Percentiles rank a stretch among this genome's conserved stretches.
Evolutionary conservation across 306 rosid genomes (phyloP).

Genomic region (Vigna radiata): DNA sequence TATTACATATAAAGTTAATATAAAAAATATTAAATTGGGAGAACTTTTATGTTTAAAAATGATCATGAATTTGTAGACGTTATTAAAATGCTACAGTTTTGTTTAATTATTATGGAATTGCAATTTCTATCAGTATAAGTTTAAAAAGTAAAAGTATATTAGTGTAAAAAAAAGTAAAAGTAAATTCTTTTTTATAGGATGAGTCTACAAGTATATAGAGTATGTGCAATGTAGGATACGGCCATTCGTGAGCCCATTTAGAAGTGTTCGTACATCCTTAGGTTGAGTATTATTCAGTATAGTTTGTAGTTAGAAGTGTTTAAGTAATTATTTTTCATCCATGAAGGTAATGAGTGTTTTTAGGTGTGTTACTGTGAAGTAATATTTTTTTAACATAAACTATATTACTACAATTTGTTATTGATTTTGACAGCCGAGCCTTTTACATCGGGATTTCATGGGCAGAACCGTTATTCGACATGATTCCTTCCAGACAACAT

Average conservation of each 20-base stretch:
- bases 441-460: constrained; percentile 50
- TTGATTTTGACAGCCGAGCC: constrained; percentile 61
- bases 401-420: constrained; percentile 15
- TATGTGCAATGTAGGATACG: background rate
- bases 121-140: background rate
- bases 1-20: background rate
- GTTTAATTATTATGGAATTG: background rate
- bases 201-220: background rate
- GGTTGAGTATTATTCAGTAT: background rate
- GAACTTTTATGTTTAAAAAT: background rate
- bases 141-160: background rate
- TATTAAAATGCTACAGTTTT: background rate
- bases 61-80: background rate
- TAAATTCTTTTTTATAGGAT: background rate
- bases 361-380: background rate
- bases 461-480: constrained; percentile 42
- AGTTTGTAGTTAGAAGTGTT: background rate
- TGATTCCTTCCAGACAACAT: constrained; percentile 38
- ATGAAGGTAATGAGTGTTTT: background rate
- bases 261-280: background rate
- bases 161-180: background rate
- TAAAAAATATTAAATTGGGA: background rate
- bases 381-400: constrained; percentile 34
- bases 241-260: background rate
- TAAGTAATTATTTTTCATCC: constrained; percentile 32